Evolutionary conservation across 2,329 filamentous ascomycete genomes (phyloP).

Genomic region (Leptographium lundbergii): DNA sequence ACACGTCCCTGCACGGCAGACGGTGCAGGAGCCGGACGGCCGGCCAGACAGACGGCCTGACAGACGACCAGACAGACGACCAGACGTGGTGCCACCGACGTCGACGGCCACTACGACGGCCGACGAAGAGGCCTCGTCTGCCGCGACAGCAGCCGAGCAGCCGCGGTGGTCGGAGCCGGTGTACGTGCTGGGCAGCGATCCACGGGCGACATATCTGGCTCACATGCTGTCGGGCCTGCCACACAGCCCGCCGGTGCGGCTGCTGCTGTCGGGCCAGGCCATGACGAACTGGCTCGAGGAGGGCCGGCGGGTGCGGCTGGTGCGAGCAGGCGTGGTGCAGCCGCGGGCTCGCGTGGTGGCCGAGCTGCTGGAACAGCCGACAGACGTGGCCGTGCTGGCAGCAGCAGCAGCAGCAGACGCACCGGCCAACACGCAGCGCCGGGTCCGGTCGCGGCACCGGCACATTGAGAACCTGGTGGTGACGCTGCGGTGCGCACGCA

Average conservation of each 20-base stretch:
- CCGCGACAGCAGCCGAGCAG: no score
- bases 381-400: background rate
- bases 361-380: slow-evolving; percentile 11
- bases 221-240: slow-evolving; percentile 17
- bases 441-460: background rate
- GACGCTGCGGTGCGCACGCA: slow-evolving; percentile 17
- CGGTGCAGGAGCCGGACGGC: no score
- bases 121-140: no score
- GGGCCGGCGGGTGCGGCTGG: slow-evolving; percentile 10
- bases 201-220: slow-evolving; percentile 17
- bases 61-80: no score
- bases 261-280: slow-evolving; percentile 14
- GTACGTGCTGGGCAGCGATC: slow-evolving; percentile 17
- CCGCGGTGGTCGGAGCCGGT: slow-evolving; percentile 7
- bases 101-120: no score
- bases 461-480: slow-evolving; percentile 19
- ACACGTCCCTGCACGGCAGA: no score
- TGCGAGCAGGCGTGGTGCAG: background rate
- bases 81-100: no score
- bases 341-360: slow-evolving; percentile 10
- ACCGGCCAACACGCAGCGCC: background rate
- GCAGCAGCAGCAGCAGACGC: background rate
- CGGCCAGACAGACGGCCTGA: no score
- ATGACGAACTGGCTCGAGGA: slow-evolving; percentile 15
- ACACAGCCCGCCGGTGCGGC: slow-evolving; percentile 17